phyloP scores from a whole-genome alignment of 225 moss, liverwort and hornwort species.

The Physcomitrium patens region DNA sequence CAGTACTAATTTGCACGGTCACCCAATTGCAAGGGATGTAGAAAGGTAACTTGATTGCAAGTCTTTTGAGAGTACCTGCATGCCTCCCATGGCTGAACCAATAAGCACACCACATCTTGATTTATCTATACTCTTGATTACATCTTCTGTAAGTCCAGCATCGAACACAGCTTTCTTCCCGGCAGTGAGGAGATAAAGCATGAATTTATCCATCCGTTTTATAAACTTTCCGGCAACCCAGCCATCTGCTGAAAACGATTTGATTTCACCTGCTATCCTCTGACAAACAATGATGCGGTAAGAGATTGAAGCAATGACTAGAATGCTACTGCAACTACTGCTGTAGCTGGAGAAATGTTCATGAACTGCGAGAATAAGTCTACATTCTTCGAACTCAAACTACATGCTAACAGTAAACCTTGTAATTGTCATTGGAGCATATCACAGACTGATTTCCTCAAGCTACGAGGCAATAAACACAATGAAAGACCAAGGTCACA shows the following conservation, averaged over 20 bases:
- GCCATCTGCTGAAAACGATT: conserved; percentile 81
- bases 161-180: conserved; percentile 92
- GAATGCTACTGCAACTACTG: neutral
- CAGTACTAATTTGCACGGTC: neutral
- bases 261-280: conserved; percentile 98
- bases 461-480: neutral
- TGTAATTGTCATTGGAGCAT: conserved; percentile 3
- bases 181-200: conserved; percentile 92
- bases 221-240: conserved; percentile 93
- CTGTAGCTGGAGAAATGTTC: neutral
- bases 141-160: conserved; percentile 75
- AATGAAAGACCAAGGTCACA: conserved; percentile 1
- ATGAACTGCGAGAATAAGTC: neutral
- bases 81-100: conserved; percentile 98
- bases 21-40: conserved; percentile 9
- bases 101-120: conserved; percentile 90
- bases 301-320: conserved; percentile 5
- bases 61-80: conserved; percentile 69
- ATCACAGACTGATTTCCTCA: conserved; percentile 2
- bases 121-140: conserved; percentile 76
- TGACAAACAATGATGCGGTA: conserved; percentile 36
- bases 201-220: conserved; percentile 96
- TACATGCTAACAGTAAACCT: neutral
- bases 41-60: conserved; percentile 9
- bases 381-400: neutral